Base-by-base conservation (phyloP, 2,329 filamentous ascomycete species). In the Didymosphaeria variabile region DNA sequence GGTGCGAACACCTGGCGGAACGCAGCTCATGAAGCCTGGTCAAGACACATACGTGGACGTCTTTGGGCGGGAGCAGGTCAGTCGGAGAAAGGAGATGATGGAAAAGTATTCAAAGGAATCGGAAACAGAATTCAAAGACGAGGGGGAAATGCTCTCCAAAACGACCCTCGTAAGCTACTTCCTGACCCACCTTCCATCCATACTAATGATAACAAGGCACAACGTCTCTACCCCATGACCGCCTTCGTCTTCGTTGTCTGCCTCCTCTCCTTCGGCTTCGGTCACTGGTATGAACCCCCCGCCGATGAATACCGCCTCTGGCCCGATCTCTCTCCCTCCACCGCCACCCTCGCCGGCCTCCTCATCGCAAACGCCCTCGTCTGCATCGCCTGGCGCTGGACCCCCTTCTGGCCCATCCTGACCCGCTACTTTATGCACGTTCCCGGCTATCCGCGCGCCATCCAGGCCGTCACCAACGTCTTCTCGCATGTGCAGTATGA, bases 401-500 rank as follows among this genome's bases (percentile, higher is more conserved):
- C 90, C 50, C 86, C 87, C 1, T 69, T 88, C 32, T 94, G 90
- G 89, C 77, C 80, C 13, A 55, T 87, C 17, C 78, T 93, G 67
- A 94, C 92, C 78, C 86, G 83, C 64, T 90, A 90, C 79, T 75
- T 77, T 65, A 75, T 73, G 69, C 72, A 76, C 57, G 67, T 72
- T 9, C 75, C 74, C 12, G 75, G 87, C 7, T 88, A 88, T 55
- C 90, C 91, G 9, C 84, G 84, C 63, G 84, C 90, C 4, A 60
- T 87, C 21, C 85, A 86, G 64, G 76, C 91, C 63, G 70, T 94
- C 31, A 86, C 87, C 36, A 87, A 87, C 66, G 80, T 87, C 53
- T 91, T 93, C 79, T 91, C 88, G 21, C 92, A 95, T 79, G 86
- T 90, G 57, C 79, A 77, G 3, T 66, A 88, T 19, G 70, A 77